Evolutionary conservation across 345 rosid genomes (phyloP).

Genomic region (Moricandia arvensis): DNA sequence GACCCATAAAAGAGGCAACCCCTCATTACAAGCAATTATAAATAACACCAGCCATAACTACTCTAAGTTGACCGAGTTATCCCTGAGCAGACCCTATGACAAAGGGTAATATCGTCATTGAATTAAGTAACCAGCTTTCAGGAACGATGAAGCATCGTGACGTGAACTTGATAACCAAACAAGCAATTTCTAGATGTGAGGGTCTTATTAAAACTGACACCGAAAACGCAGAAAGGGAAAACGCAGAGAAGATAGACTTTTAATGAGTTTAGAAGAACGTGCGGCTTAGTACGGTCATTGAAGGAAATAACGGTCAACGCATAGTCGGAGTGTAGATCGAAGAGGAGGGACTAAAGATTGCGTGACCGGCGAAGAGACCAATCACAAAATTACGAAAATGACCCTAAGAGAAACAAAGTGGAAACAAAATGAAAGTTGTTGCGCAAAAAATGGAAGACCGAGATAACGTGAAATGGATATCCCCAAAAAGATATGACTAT

Average conservation of each 20-base stretch:
- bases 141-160: conserved; percentile 12
- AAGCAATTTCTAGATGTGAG: neutral
- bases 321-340: conserved; percentile 18
- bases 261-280: neutral
- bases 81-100: neutral
- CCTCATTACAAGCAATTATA: conserved; percentile 34
- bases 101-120: conserved; percentile 11
- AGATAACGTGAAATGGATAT: conserved; percentile 21
- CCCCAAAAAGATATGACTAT: neutral
- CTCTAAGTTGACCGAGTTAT: conserved; percentile 8
- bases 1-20: conserved; percentile 38
- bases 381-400: conserved; percentile 25
- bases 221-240: neutral
- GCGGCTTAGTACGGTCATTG: neutral
- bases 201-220: neutral
- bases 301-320: conserved; percentile 9
- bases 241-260: neutral
- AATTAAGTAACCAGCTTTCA: conserved; percentile 16
- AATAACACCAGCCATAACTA: conserved; percentile 27
- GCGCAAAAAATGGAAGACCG: conserved; percentile 10
- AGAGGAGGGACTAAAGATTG: conserved; percentile 4
- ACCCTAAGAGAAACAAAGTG: neutral
- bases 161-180: conserved; percentile 16
- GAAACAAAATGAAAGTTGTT: conserved; percentile 2
- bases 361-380: conserved; percentile 26